Conservation (phyloP, 2,329 filamentous ascomycete genomes). For the Helotiales sp. region DNA sequence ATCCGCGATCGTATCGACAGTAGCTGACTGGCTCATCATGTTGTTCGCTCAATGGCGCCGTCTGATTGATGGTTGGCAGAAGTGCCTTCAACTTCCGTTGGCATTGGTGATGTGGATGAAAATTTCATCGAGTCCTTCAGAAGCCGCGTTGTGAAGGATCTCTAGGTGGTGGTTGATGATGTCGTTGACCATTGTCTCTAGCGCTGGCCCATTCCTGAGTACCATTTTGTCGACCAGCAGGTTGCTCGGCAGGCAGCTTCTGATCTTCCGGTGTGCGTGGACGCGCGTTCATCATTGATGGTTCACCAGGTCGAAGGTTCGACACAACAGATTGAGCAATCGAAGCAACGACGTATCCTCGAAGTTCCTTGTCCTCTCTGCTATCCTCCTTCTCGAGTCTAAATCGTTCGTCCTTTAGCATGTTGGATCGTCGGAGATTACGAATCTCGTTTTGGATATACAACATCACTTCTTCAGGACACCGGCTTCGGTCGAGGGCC, state of each 20-base stretch:
- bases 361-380: slow-evolving; percentile 75
- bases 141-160: slow-evolving; percentile 50
- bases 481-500: slow-evolving; percentile 75
- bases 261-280: slow-evolving; percentile 54
- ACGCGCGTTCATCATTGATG: slow-evolving; percentile 22
- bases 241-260: slow-evolving; percentile 65
- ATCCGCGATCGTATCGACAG: slow-evolving; percentile 1
- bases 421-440: slow-evolving; percentile 78
- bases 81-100: slow-evolving; percentile 13
- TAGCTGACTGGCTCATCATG: neutral
- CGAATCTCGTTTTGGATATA: slow-evolving; percentile 94
- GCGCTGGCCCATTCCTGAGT: slow-evolving; percentile 58
- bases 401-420: slow-evolving; percentile 85
- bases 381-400: slow-evolving; percentile 80
- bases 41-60: slow-evolving; percentile 17
- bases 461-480: slow-evolving; percentile 86
- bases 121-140: slow-evolving; percentile 30
- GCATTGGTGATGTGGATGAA: neutral
- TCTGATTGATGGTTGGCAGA: neutral
- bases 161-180: slow-evolving; percentile 46
- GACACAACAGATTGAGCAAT: slow-evolving; percentile 69
- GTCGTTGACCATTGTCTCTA: slow-evolving; percentile 46
- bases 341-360: slow-evolving; percentile 73
- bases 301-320: slow-evolving; percentile 35
- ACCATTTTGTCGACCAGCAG: slow-evolving; percentile 54